phyloP scores from a whole-genome alignment of 2,329 filamentous ascomycete genomes.

The Biscogniauxia mediterranea region DNA sequence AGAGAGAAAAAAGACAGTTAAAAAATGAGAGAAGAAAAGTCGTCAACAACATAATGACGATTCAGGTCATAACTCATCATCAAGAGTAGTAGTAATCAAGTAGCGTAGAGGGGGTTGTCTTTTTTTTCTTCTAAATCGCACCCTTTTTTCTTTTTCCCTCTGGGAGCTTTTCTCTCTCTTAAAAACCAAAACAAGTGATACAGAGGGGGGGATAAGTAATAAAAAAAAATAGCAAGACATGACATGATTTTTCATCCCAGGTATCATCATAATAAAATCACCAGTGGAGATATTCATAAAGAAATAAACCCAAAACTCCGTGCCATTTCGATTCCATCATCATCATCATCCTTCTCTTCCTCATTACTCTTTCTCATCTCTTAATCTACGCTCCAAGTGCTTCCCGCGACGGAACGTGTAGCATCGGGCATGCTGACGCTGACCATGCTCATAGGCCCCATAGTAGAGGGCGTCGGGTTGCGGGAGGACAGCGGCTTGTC shows the following conservation, averaged over 20 bases:
- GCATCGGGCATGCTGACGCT: slow-evolving; percentile 25
- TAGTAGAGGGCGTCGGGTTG: slow-evolving; percentile 26
- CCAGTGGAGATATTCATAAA: slow-evolving; percentile 7
- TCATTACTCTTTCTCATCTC: no score
- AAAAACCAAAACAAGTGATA: neutral
- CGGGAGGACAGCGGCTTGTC: slow-evolving; percentile 44
- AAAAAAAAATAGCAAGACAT: neutral
- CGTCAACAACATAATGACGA: neutral
- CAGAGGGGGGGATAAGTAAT: neutral
- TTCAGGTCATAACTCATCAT: neutral
- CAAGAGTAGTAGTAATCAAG: neutral
- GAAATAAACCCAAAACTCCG: slow-evolving; percentile 7
- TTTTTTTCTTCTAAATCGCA: no score
- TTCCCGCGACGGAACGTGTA: slow-evolving; percentile 11
- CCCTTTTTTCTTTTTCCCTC: neutral
- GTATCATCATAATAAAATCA: neutral
- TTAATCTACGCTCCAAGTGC: neutral
- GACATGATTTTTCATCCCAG: neutral
- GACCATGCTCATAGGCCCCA: slow-evolving; percentile 15
- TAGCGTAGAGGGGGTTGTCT: no score
- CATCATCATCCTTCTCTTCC: neutral
- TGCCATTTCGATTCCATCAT: neutral
- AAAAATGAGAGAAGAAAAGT: neutral
- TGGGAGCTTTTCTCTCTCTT: neutral
- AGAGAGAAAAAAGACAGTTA: no score